Evolutionary conservation across 2,329 filamentous ascomycete genomes (phyloP), one percentile per base, ranked within the genome.

Genomic region (Penicillium brasilianum): DNA sequence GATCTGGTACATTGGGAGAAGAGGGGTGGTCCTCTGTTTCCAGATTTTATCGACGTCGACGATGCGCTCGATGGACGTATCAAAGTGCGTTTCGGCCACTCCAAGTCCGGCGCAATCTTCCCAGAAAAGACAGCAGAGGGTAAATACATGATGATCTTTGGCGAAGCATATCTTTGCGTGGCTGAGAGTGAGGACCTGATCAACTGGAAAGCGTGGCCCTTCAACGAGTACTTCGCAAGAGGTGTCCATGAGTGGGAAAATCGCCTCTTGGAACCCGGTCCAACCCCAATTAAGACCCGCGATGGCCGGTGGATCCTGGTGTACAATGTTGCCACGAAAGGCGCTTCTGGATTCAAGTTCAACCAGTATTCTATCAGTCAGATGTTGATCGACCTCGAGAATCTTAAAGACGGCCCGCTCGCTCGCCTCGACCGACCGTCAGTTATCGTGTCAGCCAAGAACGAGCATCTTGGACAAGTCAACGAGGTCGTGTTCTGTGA

Each of bases 1-100:
- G 71, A 78, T 58, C 67, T 78, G 11, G 62, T 78, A 3, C 66
- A 66, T 52, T 78, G 76, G 76, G 71, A 61, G 4, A 78, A 77
- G 54, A 46, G 62, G 30, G 59, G 61, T 7, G 3, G 18, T 32
- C n/a, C 52, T 22, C 37, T 34, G 10, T n/a, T 58, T 22, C 37
- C 28, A 7, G 43, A 46, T 46, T 46, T 46, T 13, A 46, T 46
- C 14, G 43, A 46, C 14, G 43, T 46, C 43, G 43, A 48, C 14
- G 36, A 34, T 25, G n/a, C 28, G n/a, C 48, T 22, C 49, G 56
- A 32, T 34, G 56, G 56, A 58, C 43, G 43, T 8, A 46, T 46
- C 32, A 63, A 63, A 60, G 57, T 77, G 73, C 69, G 72, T 48
- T 76, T 72, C 61, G 74, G 75, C 13, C 74, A 77, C 55, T 66